Evolutionary conservation across 2,329 filamentous ascomycete species (phyloP), one percentile per base, ranked within the genome.

Genomic region (Chaetomium sp.): DNA sequence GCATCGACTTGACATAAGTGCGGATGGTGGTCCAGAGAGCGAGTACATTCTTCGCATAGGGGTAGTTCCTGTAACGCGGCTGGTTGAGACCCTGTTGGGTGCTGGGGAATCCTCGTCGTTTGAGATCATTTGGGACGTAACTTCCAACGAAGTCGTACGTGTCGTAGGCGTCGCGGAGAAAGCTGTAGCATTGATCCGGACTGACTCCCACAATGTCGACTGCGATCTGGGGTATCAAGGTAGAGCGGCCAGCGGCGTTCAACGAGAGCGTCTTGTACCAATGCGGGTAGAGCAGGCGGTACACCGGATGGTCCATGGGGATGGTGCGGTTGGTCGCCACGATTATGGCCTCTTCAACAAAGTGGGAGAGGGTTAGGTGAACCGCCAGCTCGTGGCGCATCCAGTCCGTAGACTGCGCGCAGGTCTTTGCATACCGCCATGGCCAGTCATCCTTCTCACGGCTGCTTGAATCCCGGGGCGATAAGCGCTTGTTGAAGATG

Each of bases 371-470:
- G 4, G 69, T 71, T 5, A 79, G 69, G 56, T 80, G 77, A 2
- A 77, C 70, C 4, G 66, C 66, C 12, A 78, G 58, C 62, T 79
- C 76, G 56, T 80, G 77, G 4, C 72, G 69, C 51, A 71, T 64
- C 76, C 76, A 80, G 64, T 79, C 77, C 1, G 73, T 69, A 1
- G 71, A 68, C 55, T 78, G 76, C 1, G 71, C 72, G 47, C 74
- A 78, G 0, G 72, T 77, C 64, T 79, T 80, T 19, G 77, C 77
- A 61, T 78, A 79, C 45, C 77, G 67, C 77, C 77, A 79, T 0
- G 76, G 69, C 75, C 75, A 79, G 65, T 79, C 76, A 1, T 65
- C 62, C 50, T 69, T 70, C 58, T 78, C 71, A 19, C 65, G 60
- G 35, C 55, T 57, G 2, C 59, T 63, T 1, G 66, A 56, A 43